Evolutionary conservation across 2,329 filamentous ascomycete genomes (phyloP), one percentile per base, ranked within the genome.

Genomic region (Phialophora expanda): DNA sequence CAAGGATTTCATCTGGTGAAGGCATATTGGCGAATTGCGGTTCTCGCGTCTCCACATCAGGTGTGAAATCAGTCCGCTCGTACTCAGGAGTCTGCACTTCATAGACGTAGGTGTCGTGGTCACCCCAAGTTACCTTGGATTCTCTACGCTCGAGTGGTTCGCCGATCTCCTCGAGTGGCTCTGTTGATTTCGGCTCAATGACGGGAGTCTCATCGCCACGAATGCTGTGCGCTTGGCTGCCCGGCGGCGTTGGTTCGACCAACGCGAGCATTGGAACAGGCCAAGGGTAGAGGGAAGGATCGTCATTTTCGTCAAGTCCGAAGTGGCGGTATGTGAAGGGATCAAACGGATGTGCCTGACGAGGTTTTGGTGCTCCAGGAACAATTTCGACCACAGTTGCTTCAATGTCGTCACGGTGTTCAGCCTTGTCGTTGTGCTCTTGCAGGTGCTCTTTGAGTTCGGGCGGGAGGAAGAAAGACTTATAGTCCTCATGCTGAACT

Each of bases 101-200:
- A 67, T 87, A 90, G 66, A 86, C 84, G 74, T 89, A 86, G 3
- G 84, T 89, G 73, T 87, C 82, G 68, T 88, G 88, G 66, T 87
- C 80, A 11, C 86, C 88, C 87, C 87, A 90, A 12, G 83, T 87
- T 4, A 90, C 87, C 70, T 88, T 89, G 6, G 85, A 80, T 6
- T 78, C 78, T 34, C 81, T 79, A 26, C 79, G 75, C 59, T 81
- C 78, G n/a, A 78, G 73, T 1, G 76, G 77, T 64, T 80, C 76
- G 11, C 82, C 73, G 41, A 80, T 73, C 59, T 85, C 82, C 11
- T 79, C 80, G n/a, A 30, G 11, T 44, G 48, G 20, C 28, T 65
- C 61, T 2, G 28, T 44, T n/a, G 32, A 41, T 26, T 38, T 62
- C 5, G 69, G 78, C 32, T 79, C 65, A 3, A 71, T 66, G 24